Evolutionary conservation across 2,329 filamentous ascomycete species (phyloP), one percentile per base, ranked within the genome.

Genomic region (Aspergillus cejpii): DNA sequence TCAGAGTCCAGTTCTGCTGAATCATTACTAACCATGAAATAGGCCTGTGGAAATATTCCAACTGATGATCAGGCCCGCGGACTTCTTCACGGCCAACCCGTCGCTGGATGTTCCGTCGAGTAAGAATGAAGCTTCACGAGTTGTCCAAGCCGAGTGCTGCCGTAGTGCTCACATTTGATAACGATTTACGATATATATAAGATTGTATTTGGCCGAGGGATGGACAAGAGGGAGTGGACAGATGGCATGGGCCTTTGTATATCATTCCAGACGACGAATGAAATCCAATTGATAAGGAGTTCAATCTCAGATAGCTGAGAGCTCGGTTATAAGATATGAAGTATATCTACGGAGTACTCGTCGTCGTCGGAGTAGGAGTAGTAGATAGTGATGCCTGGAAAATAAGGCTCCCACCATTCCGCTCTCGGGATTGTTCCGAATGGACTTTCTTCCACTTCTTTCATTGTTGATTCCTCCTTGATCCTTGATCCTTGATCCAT

Each of bases 31-130:
- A 56, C 38, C 14, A 17, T 8, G 3, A 1, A 26, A 14, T 37
- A 65, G 62, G 62, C 64, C 64, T 0, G 63, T 66, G 1, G 64
- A 67, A 37, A 64, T 58, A 5, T 66, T 63, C 53, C 64, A 67
- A 43, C 54, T 67, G 20, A 66, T 64, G 58, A 63, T 77, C 42
- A 68, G 71, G 31, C 75, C 76, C 0, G 65, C 69, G 7, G 74
- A 79, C 52, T 78, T 79, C 66, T 79, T 78, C 50, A 68, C 66
- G 1, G 66, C 60, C 23, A 79, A 78, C 40, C 75, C 76, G 0
- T 69, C 71, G 3, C 68, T 78, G 41, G 75, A 78, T 60, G 74
- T 79, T 17, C 74, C 75, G 1, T 69, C 66, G 5, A 59, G 54
- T 20, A 65, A 63, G 52, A 68, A 68, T 34, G 47, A 43, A 14